Evolutionary conservation across 768 basidiomycete species (phyloP), one percentile per base, ranked within the genome.

Genomic region (Lactarius akahatsu): DNA sequence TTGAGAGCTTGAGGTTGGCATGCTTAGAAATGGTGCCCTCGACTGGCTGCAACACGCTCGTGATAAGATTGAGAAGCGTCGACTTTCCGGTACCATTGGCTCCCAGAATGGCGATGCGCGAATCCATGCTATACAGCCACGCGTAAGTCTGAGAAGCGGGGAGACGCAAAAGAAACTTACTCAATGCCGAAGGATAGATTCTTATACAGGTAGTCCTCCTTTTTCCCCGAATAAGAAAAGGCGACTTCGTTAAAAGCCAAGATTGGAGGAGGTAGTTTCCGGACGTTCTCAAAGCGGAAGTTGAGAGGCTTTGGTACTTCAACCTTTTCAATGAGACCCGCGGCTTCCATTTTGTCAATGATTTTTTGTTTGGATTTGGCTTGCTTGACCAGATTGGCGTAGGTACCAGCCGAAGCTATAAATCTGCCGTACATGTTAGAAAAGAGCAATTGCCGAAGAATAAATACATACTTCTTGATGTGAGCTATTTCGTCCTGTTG

Each of bases 271-370:
- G 96, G 96, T 9, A 99, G 86, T 77, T 89, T 95, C 72, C 84
- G 82, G 69, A 98, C 86, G 72, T 96, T 94, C 77, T 98, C 96
- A 73, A 98, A 99, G 84, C 96, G 89, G 86, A 98, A 99, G 59
- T 86, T 82, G 40, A 99, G 82, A 18, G 86, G 85, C 71, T 85
- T 87, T 41, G 84, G 82, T 4, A 76, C 76, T 74, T 96, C 94
- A 65, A 97, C 80, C 80, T 94, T 94, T 78, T 99, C 94, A 74
- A 99, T 84, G 52, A 99, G 83, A 69, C 96, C 96, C 16, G 96
- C 96, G 32, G 96, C 96, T 82, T 99, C 97, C 96, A 99, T 99
- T 86, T 99, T 99, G 83, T 99, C 96, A 78, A 99, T 96, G 70
- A 99, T 98, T 85, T 99, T 99, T 78, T 99, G 96, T 77, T 99